Conservation (phyloP, 225 moss, liverwort and hornwort species). For the Neckera pumila region DNA sequence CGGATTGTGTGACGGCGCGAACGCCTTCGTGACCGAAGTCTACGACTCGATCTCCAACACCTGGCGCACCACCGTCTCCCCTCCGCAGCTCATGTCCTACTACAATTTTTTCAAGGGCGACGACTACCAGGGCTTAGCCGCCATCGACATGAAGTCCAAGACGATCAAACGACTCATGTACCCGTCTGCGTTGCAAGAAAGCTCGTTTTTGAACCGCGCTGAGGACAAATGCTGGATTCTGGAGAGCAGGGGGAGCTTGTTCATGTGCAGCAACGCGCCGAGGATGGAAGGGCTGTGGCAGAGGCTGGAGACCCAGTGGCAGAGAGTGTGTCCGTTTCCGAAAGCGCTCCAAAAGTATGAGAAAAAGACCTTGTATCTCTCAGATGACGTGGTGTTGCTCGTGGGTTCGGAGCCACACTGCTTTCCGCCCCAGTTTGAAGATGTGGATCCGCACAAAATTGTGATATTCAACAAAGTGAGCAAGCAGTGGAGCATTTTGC, state of each 20-base stretch:
- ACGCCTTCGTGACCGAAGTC: not conserved
- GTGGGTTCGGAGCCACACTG: slow-evolving; percentile 27
- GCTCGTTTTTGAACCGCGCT: slow-evolving; percentile 13
- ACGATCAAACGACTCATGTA: slow-evolving; percentile 14
- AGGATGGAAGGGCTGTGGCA: slow-evolving; percentile 40
- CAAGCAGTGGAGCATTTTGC: slow-evolving; percentile 22
- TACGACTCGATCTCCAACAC: slow-evolving; percentile 10
- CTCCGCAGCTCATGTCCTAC: slow-evolving; percentile 11
- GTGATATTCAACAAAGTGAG: slow-evolving; percentile 4
- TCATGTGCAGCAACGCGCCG: slow-evolving; percentile 33
- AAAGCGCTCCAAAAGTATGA: slow-evolving; percentile 10
- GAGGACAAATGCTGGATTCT: slow-evolving; percentile 43
- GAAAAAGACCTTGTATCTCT: slow-evolving; percentile 9
- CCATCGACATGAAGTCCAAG: slow-evolving; percentile 7
- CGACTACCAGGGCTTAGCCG: slow-evolving; percentile 32
- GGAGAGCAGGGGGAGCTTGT: slow-evolving; percentile 26
- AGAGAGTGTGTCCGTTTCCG: slow-evolving; percentile 4
- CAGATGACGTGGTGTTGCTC: slow-evolving; percentile 11
- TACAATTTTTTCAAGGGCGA: slow-evolving; percentile 25
- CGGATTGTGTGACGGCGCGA: not conserved
- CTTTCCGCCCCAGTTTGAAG: slow-evolving; percentile 37
- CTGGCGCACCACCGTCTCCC: slow-evolving; percentile 2
- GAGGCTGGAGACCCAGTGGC: slow-evolving; percentile 8
- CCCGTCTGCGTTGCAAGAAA: slow-evolving; percentile 11
- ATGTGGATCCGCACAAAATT: slow-evolving; percentile 16